A percentile compares a stretch with the other conserved stretches of the same genome.
phyloP scores from a whole-genome alignment of 179 eudicot genomes.

The Beta lomatogona region DNA sequence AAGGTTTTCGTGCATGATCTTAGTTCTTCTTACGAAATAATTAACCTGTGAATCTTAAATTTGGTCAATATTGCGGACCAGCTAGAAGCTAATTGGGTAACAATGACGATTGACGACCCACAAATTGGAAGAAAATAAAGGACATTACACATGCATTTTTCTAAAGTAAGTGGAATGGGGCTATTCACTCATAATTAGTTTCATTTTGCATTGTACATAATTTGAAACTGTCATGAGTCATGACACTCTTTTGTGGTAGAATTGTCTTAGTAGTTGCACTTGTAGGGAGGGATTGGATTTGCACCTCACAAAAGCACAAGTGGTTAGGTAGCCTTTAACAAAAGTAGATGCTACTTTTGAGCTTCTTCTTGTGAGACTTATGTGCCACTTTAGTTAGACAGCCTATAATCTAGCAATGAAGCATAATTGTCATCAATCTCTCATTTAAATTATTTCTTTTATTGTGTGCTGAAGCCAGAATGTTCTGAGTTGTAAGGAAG shows the following conservation, averaged over 20 bases:
- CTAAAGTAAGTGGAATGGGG: neutral
- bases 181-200: neutral
- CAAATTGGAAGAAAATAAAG: neutral
- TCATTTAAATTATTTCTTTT: neutral
- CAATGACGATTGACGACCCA: neutral
- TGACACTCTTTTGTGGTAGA: neutral
- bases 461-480: neutral
- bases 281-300: neutral
- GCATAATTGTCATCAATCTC: neutral
- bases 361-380: slow-evolving; percentile 24
- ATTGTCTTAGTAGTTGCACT: slow-evolving; percentile 10
- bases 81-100: neutral
- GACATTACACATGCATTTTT: neutral
- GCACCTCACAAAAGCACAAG: slow-evolving; percentile 16
- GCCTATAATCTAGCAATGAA: neutral
- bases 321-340: slow-evolving; percentile 28
- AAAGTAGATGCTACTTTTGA: slow-evolving; percentile 29
- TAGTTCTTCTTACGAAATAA: neutral
- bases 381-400: slow-evolving; percentile 8
- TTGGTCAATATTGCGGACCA: neutral
- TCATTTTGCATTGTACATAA: slow-evolving; percentile 8
- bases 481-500: neutral
- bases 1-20: no score
- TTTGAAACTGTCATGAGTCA: neutral
- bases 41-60: neutral